Evolutionary conservation across 2,329 filamentous ascomycete genomes (phyloP).

Genomic region (Gremmenia infestans): DNA sequence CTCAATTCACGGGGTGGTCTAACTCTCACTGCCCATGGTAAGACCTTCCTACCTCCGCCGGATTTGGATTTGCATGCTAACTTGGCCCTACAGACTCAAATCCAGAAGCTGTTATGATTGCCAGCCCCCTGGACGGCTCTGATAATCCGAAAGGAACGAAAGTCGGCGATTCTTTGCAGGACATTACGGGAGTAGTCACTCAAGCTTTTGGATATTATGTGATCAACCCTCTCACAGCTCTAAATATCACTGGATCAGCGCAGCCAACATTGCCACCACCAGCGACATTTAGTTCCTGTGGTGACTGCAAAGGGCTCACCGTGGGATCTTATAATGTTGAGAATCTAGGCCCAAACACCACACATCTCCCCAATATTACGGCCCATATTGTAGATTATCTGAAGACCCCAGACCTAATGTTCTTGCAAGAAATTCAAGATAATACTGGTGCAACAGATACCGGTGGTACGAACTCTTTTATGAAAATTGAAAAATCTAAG

Average conservation of each 20-base stretch:
- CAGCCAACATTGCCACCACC: constrained; percentile 44
- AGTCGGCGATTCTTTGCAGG: constrained; percentile 58
- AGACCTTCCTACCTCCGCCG: constrained; percentile 2
- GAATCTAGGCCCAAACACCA: constrained; percentile 55
- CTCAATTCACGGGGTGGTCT: constrained; percentile 58
- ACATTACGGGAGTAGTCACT: constrained; percentile 64
- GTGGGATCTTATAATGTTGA: constrained; percentile 66
- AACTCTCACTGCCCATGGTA: constrained; percentile 54
- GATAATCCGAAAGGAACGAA: constrained; percentile 54
- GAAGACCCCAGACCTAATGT: constrained; percentile 58
- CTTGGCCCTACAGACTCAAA: constrained; percentile 49
- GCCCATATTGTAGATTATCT: constrained; percentile 61
- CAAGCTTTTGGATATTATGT: constrained; percentile 65
- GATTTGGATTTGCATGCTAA: constrained; percentile 1
- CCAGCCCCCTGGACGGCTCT: constrained; percentile 59
- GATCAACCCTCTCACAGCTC: constrained; percentile 57
- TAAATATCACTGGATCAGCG: constrained; percentile 43
- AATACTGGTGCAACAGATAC: constrained; percentile 57
- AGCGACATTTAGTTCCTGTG: constrained; percentile 48
- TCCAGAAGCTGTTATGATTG: constrained; percentile 63
- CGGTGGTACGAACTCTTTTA: constrained; percentile 36
- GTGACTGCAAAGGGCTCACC: constrained; percentile 56
- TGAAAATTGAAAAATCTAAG: neutral
- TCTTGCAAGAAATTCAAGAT: constrained; percentile 69
- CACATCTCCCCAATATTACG: constrained; percentile 54